Base-by-base conservation (phyloP, 139 green algal species). In the Penium margaritaceum region DNA sequence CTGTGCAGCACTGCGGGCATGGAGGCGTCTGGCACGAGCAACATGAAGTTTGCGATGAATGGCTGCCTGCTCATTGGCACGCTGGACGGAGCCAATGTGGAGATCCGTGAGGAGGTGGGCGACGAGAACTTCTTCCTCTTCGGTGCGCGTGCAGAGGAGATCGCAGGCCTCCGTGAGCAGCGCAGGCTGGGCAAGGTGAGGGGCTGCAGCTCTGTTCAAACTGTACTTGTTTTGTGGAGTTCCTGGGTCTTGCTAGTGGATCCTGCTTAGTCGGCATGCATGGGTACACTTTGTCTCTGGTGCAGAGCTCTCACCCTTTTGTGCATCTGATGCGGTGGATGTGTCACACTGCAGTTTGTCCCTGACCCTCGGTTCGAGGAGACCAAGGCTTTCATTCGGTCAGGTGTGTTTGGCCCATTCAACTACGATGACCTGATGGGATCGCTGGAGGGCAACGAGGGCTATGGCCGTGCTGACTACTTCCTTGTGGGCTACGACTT, bases 1-100 rank as follows among this genome's bases (percentile, higher is more conserved):
- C n/a, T n/a, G n/a, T 17, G 32, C 73, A 80, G 76, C 65, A 94
- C 89, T 58, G 85, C 92, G 64, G 93, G 93, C 72, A 98, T 91
- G 62, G 91, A 96, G 58, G 88, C 88, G 3, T 90, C 82, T 9
- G 92, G 94, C 70, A 99, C 94, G 15, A 89, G 73, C 76, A 99
- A 99, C 92, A 99, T 99, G 94, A 99, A 99, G 90, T 99, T 99
- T 84, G 77, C 81, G 38, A 95, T 98, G 88, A 99, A 99, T 75
- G 94, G 94, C 51, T 92, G 80, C 60, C 87, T 99, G 68, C 96
- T 96, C 83, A 93, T 99, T 58, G 94, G 94, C 78, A 99, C 94
- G 21, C 88, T 98, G 82, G 94, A 99, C 77, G 94, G 94, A 47
- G 94, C 94, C 47, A 99, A 98, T 84, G 88, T 99, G 29, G 94